phyloP scores from a whole-genome alignment of 2,329 filamentous ascomycete species.

The Magnaporthiopsis poae region DNA sequence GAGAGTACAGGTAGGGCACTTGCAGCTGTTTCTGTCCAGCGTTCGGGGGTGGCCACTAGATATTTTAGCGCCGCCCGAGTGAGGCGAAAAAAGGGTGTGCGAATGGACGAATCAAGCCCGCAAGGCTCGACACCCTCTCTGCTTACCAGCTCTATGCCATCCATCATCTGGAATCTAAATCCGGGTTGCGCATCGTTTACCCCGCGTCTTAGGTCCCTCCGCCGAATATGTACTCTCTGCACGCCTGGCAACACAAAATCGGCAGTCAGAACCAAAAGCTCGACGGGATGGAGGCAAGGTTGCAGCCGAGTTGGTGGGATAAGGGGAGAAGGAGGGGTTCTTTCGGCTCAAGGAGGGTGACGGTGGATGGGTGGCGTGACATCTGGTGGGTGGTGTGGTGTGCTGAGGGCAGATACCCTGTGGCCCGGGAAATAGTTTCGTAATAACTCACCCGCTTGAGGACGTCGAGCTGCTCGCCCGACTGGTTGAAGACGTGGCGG shows the following conservation, averaged over 20 bases:
- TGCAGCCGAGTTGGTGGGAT: background rate
- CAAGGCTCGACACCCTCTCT: background rate
- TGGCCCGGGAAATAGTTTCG: background rate
- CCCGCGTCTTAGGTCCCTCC: conserved; percentile 9
- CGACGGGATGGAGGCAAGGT: background rate
- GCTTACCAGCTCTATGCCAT: background rate
- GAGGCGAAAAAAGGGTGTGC: background rate
- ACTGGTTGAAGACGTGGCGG: conserved; percentile 73
- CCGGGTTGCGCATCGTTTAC: background rate
- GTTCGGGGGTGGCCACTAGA: background rate
- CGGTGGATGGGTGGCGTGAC: background rate
- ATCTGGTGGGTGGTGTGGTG: background rate
- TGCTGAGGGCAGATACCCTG: too few relatives aligned
- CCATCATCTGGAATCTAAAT: background rate
- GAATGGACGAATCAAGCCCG: background rate
- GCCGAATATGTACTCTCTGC: conserved; percentile 42
- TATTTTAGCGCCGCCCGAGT: background rate
- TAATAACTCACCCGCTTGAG: conserved; percentile 46
- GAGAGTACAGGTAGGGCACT: too few relatives aligned
- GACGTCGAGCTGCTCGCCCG: conserved; percentile 62
- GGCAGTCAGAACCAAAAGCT: conserved; percentile 11
- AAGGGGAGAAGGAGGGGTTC: background rate
- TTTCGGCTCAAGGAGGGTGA: background rate
- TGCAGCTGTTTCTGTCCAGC: background rate
- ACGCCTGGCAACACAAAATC: conserved; percentile 27